Evolutionary conservation across 306 rosid genomes (phyloP).

Genomic region (Mimosa bimucronata): DNA sequence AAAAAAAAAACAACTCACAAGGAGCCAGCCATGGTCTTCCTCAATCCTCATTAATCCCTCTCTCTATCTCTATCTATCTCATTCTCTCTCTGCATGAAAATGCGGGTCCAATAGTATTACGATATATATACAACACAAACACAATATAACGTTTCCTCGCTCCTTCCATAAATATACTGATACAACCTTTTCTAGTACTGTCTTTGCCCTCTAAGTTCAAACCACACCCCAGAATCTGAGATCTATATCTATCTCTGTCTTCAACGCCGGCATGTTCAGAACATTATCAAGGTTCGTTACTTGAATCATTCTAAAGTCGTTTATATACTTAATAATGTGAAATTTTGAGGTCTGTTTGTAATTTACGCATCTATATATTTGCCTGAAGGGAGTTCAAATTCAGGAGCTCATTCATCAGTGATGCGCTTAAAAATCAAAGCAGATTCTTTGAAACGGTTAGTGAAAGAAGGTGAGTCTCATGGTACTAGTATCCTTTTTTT

Average conservation of each 20-base stretch:
- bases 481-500: constrained; percentile 2
- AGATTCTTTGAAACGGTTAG: constrained; percentile 52
- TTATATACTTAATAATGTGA: not conserved
- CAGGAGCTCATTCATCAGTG: constrained; percentile 34
- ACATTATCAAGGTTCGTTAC: constrained; percentile 59
- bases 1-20: too few relatives aligned
- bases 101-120: constrained; percentile 34
- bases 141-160: constrained; percentile 31
- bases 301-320: not conserved
- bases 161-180: constrained; percentile 37
- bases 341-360: constrained; percentile 7
- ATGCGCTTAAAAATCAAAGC: constrained; percentile 38
- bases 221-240: constrained; percentile 9
- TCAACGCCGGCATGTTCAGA: constrained; percentile 52
- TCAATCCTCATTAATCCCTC: not conserved
- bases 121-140: not conserved
- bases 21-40: constrained; percentile 29
- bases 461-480: constrained; percentile 61
- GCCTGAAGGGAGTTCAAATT: constrained; percentile 53
- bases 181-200: constrained; percentile 22
- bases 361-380: not conserved
- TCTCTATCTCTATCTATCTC: constrained; percentile 23
- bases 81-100: constrained; percentile 50
- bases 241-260: constrained; percentile 34
- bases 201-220: constrained; percentile 19